Evolutionary conservation across 805 yeast genomes (phyloP).

Genomic region (Brettanomyces custersianus): DNA sequence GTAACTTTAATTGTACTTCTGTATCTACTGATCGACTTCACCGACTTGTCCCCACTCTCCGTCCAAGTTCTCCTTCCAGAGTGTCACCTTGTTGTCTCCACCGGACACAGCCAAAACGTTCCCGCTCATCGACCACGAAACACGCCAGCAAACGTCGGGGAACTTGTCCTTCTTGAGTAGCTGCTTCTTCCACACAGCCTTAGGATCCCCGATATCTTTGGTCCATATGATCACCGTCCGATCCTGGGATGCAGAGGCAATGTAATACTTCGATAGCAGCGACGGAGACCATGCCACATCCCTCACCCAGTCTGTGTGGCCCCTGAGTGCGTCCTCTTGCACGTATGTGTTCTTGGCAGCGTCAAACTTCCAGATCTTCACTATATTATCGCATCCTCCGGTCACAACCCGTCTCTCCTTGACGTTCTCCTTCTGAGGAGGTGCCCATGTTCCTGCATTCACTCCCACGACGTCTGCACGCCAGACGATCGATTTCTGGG

Average conservation of each 20-base stretch:
- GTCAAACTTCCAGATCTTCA: slow-evolving; percentile 80
- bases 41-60: slow-evolving; percentile 99
- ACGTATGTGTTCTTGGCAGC: slow-evolving; percentile 46
- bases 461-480: slow-evolving; percentile 91
- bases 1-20: no score
- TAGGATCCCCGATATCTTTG: slow-evolving; percentile 30
- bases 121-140: slow-evolving; percentile 95
- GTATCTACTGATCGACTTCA: slow-evolving; percentile 72
- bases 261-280: slow-evolving; percentile 73
- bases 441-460: slow-evolving; percentile 94
- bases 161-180: slow-evolving; percentile 69
- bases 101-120: slow-evolving; percentile 92
- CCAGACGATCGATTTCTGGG: slow-evolving; percentile 51
- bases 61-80: slow-evolving; percentile 91
- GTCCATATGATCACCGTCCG: slow-evolving; percentile 94
- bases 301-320: slow-evolving; percentile 97
- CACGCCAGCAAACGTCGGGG: slow-evolving; percentile 98
- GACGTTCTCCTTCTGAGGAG: slow-evolving; percentile 35
- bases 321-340: slow-evolving; percentile 70
- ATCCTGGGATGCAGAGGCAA: slow-evolving; percentile 96
- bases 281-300: slow-evolving; percentile 99
- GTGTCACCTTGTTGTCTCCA: slow-evolving; percentile 90
- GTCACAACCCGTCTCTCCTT: slow-evolving; percentile 70
- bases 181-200: slow-evolving; percentile 65
- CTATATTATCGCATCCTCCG: slow-evolving; percentile 92